Base-by-base conservation (phyloP, 352 stramenopile species). In the Phytophthora sojae region DNA sequence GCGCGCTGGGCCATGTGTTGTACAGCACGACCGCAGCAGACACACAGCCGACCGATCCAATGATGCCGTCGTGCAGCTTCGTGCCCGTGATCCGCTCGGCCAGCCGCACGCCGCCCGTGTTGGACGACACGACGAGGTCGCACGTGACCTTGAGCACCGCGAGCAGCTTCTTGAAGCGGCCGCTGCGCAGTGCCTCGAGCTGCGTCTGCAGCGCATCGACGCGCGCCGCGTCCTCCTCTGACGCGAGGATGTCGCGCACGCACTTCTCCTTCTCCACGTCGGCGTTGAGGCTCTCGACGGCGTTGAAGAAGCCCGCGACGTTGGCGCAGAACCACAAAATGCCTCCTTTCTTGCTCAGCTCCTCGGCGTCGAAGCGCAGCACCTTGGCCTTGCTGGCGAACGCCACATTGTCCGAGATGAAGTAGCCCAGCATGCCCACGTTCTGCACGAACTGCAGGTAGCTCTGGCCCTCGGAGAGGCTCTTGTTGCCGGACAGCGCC, bases 281-380 rank as follows among this genome's bases (percentile, higher is more conserved):
- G 26, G 77, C 83, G 59, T 94, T 88, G 25, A 96, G 78, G 45
- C 72, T 89, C 62, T 93, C 80, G 53, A 93, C 69, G 9, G 88
- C 86, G 45, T 90, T 74, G 37, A 88, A 80, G 39, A 96, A 96
- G 47, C 86, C 88, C 7, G 88, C 89, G 47, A 96, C 58, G 64
- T 96, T 96, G 52, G 86, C 90, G 57, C 76, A 90, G 75, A 96
- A 96, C 88, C 90, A 95, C 51, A 96, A 68, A 37, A 93, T 75
- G 39, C 90, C 90, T 32, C 90, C 90, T 39, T 85, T 85, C 71
- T 87, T 84, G 6, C 69, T 59, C 1, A 90, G 77, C 51, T 94
- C 79, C 7, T 91, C 80, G 4, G 86, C 81, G 61, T 96, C 75
- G 51, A 96, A 81, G 30, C 53, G 61, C 7, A 93, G 58, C 44